Percentiles rank a stretch among this genome's conserved stretches.
phyloP scores from a whole-genome alignment of 768 basidiomycete genomes.

The Agrocybe chaxingu region DNA sequence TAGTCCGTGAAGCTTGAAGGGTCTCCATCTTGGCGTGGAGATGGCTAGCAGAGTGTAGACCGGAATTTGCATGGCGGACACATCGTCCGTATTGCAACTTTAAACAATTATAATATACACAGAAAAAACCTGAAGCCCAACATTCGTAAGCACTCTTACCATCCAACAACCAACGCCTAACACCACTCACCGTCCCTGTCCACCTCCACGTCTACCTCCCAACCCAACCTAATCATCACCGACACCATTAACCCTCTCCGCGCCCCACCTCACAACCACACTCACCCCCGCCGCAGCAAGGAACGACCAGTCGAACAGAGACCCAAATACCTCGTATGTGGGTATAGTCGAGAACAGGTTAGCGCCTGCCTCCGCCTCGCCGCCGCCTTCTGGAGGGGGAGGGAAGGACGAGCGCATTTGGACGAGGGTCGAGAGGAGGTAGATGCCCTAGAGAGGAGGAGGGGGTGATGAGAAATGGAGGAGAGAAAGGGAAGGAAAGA shows the following conservation, averaged over 20 bases:
- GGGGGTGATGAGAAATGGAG: neutral
- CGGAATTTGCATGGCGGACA: too few relatives aligned
- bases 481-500: neutral
- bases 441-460: slow-evolving; percentile 58
- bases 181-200: neutral
- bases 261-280: slow-evolving; percentile 50
- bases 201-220: neutral
- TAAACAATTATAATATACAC: too few relatives aligned
- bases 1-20: too few relatives aligned
- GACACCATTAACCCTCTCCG: slow-evolving; percentile 37
- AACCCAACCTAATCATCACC: slow-evolving; percentile 16
- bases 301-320: slow-evolving; percentile 74
- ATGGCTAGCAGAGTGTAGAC: too few relatives aligned
- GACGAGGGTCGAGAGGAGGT: slow-evolving; percentile 78
- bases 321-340: slow-evolving; percentile 68
- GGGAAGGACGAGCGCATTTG: slow-evolving; percentile 84
- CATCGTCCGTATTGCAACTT: too few relatives aligned
- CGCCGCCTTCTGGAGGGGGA: slow-evolving; percentile 35
- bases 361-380: slow-evolving; percentile 9
- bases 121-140: too few relatives aligned
- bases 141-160: too few relatives aligned
- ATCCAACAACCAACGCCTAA: neutral
- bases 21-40: too few relatives aligned
- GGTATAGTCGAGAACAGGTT: slow-evolving; percentile 76
- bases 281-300: slow-evolving; percentile 53